A percentile compares a stretch with the other conserved stretches of the same genome.
Conservation (phyloP, 2,329 filamentous ascomycete species). For the Mariannaea sp. region DNA sequence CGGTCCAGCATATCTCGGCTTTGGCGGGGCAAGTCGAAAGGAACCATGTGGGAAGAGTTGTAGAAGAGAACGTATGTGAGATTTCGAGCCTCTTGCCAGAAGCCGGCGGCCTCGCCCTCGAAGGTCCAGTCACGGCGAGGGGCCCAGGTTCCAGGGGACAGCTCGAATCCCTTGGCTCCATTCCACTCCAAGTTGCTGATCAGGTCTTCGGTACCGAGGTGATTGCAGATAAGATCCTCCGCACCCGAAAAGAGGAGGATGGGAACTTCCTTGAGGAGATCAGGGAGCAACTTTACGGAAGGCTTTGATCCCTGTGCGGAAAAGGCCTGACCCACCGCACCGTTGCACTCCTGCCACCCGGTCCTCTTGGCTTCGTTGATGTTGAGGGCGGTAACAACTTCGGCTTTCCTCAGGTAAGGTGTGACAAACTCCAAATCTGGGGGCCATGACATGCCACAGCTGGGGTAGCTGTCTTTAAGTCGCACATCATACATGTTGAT, state of each 20-base stretch:
- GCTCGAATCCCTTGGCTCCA: conserved; percentile 87
- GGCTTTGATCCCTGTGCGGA: conserved; percentile 71
- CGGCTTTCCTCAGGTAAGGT: conserved; percentile 81
- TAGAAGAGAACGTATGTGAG: conserved; percentile 94
- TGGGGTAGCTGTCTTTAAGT: conserved; percentile 76
- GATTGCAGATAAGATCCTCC: conserved; percentile 95
- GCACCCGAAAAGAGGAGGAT: conserved; percentile 91
- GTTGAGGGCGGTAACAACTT: conserved; percentile 81
- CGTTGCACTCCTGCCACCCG: conserved; percentile 91
- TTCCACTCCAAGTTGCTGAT: conserved; percentile 93
- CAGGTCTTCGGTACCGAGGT: conserved; percentile 88
- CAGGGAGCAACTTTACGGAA: conserved; percentile 75
- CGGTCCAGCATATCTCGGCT: conserved; percentile 96
- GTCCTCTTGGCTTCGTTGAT: conserved; percentile 80
- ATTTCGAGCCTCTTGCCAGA: conserved; percentile 94
- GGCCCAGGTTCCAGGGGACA: conserved; percentile 84
- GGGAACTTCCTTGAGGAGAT: conserved; percentile 75
- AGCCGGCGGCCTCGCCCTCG: conserved; percentile 83
- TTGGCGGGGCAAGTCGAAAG: conserved; percentile 86
- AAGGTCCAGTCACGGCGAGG: conserved; percentile 95
- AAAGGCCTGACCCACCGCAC: conserved; percentile 76
- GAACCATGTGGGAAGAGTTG: conserved; percentile 98
- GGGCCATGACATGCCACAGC: conserved; percentile 98
- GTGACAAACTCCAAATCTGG: conserved; percentile 78
- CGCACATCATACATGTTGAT: conserved; percentile 98